These are phyloP conservation scores for Proliferodiscus dingleyae DNA, from an alignment of 2,329 filamentous ascomycete genomes.

Conservation along the genomic window DNA sequence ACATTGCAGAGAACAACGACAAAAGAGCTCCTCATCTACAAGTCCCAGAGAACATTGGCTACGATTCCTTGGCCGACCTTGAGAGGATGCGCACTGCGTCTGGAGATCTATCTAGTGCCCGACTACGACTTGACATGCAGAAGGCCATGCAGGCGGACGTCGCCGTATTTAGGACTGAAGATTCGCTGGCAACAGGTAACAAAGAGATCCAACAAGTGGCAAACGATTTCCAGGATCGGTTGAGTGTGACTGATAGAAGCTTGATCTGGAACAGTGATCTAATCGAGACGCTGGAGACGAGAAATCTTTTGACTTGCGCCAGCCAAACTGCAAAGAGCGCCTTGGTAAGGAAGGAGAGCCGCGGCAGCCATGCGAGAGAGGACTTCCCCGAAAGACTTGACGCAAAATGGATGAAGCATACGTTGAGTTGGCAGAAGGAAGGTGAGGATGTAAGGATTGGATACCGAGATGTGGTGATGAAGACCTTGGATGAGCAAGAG, in stretches of 20 bases:
- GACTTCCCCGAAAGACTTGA: constrained; percentile 42
- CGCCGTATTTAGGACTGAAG: constrained; percentile 41
- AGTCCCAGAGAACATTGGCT: constrained; percentile 33
- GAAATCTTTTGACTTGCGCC: constrained; percentile 43
- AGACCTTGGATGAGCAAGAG: constrained; percentile 41
- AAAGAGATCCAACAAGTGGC: constrained; percentile 33
- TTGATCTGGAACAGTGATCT: constrained; percentile 47
- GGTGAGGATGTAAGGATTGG: constrained; percentile 37
- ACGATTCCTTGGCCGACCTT: constrained; percentile 32
- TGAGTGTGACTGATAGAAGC: constrained; percentile 38
- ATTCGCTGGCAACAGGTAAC: constrained; percentile 34
- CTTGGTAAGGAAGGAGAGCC: constrained; percentile 38
- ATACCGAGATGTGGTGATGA: constrained; percentile 38
- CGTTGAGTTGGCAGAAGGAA: constrained; percentile 40
- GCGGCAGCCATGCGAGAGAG: constrained; percentile 43
- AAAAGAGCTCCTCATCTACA: constrained; percentile 34
- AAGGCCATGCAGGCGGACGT: constrained; percentile 42
- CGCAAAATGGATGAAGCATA: constrained; percentile 42
- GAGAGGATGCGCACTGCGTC: constrained; percentile 34
- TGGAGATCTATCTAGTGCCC: constrained; percentile 35
- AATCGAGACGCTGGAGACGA: constrained; percentile 42
- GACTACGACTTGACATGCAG: constrained; percentile 39
- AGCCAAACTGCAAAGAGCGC: constrained; percentile 42
- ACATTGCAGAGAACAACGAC: constrained; percentile 68
- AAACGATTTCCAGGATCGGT: constrained; percentile 29